These are phyloP conservation scores for Trichoderma sp. DNA, from an alignment of 2,329 filamentous ascomycete species.

Conservation along the genomic window DNA sequence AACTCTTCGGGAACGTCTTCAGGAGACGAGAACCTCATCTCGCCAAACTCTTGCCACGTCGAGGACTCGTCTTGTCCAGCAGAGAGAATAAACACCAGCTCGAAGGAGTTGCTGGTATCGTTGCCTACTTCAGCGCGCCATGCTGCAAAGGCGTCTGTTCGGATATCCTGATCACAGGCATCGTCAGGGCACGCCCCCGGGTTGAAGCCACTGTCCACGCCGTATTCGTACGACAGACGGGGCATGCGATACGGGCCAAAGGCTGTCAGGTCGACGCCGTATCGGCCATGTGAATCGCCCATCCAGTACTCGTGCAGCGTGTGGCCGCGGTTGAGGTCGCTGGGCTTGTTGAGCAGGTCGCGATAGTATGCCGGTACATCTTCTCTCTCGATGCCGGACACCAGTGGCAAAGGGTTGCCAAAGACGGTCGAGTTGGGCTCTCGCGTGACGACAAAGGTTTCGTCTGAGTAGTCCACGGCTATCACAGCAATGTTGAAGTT, in stretches of 20 bases:
- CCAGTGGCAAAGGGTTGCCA: conserved; percentile 51
- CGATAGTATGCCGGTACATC: conserved; percentile 54
- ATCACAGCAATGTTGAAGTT: conserved; percentile 61
- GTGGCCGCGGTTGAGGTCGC: conserved; percentile 52
- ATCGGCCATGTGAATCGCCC: conserved; percentile 56
- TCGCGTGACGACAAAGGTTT: conserved; percentile 52
- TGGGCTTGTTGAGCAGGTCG: conserved; percentile 54
- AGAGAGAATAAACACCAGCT: conserved; percentile 57
- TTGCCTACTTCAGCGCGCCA: conserved; percentile 57
- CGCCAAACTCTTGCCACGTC: conserved; percentile 60
- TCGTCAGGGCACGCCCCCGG: conserved; percentile 50
- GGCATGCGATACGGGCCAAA: conserved; percentile 57
- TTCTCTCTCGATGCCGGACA: conserved; percentile 46
- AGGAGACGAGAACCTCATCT: conserved; percentile 53
- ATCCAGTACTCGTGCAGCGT: conserved; percentile 62
- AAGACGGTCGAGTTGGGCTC: conserved; percentile 52
- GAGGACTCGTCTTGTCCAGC: conserved; percentile 58
- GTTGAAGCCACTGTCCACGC: conserved; percentile 53
- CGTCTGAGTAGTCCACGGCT: conserved; percentile 54
- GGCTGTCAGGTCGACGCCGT: conserved; percentile 55
- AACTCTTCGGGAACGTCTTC: conserved; percentile 53
- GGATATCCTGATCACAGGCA: conserved; percentile 51
- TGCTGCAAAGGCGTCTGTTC: conserved; percentile 51
- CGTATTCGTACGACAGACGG: conserved; percentile 52
- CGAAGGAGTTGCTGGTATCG: conserved; percentile 49